Base-by-base conservation (phyloP, 352 stramenopile species). In the Phytophthora megakarya region DNA sequence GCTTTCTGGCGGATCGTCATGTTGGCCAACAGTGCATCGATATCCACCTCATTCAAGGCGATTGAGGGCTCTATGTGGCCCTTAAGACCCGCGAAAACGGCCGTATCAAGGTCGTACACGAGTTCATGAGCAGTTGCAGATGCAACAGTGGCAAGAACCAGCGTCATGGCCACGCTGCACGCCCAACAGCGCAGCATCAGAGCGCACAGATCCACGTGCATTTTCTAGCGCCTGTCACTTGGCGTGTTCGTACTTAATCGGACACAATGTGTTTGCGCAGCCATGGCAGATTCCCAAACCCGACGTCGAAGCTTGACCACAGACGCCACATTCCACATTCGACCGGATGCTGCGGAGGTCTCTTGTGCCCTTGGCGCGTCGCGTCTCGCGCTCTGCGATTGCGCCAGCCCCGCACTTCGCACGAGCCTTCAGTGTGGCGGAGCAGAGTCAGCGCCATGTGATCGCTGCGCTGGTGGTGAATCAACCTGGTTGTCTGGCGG, bases 381-480 rank as follows among this genome's bases (percentile, higher is more conserved):
- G 67, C 35, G 72, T 44, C 19, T 66, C 70, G 18, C 60, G 61
- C 23, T 58, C 51, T 11, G 10, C 50, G 11, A 42, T 67, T 16
- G 49, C 50, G 18, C 43, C 44, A 37, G 61, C 30, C 26, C 50
- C 28, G 37, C 15, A 53, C 30, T 57, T 76, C 28, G 55, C 67
- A 25, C 77, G 79, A 22, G 74, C 62, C 33, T 76, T 84, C 40
- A 84, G 73, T 40, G 57, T 47, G n/a, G 61, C 58, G 13, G 65
- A 74, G 30, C 67, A 85, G 49, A 89, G 58, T 39, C 78, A 86
- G 21, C 84, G 86, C 48, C 86, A 95, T 44, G 84, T 95, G 52
- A 95, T 95, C 65, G 86, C 86, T 16, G 86, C 86, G 45, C 67
- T 95, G 48, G 86, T 95, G 50, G 78, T 95, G 40, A 95, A 95